Evolutionary conservation across 345 rosid species (phyloP).

Genomic region (Hibiscus mutabilis): DNA sequence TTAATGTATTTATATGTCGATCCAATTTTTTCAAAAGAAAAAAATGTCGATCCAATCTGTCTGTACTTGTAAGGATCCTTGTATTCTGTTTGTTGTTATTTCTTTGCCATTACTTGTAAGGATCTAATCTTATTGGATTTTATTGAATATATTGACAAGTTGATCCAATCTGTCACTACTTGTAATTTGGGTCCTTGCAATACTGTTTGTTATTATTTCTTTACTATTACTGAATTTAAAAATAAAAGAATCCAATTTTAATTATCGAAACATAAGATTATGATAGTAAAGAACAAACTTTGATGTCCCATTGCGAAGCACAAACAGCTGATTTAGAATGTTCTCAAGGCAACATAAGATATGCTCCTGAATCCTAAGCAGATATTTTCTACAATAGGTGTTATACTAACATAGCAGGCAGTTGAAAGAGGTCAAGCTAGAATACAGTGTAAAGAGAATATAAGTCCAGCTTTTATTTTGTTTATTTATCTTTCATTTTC

Average conservation of each 20-base stretch:
- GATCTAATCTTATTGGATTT: not conserved
- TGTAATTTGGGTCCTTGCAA: constrained; percentile 1
- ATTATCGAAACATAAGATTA: not conserved
- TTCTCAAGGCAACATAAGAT: not conserved
- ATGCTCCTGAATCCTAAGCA: not conserved
- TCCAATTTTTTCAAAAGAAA: too few species aligned
- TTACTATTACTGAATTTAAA: not conserved
- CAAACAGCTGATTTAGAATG: not conserved
- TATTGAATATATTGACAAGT: not conserved
- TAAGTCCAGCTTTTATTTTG: not conserved
- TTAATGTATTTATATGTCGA: not conserved
- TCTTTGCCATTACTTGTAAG: not conserved
- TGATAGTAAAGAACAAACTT: not conserved
- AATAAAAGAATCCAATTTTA: not conserved
- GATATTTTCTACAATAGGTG: not conserved
- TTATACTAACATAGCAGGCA: not conserved
- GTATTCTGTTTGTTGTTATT: not conserved
- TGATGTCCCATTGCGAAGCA: not conserved
- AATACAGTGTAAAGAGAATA: not conserved
- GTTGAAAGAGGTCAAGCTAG: not conserved
- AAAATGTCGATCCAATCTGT: not conserved
- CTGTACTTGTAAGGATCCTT: not conserved
- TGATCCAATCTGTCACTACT: not conserved
- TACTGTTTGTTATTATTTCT: not conserved
- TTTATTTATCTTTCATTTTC: not conserved